Conservation (phyloP, 2,329 filamentous ascomycete species). For the Dactylellina parvicollis region DNA sequence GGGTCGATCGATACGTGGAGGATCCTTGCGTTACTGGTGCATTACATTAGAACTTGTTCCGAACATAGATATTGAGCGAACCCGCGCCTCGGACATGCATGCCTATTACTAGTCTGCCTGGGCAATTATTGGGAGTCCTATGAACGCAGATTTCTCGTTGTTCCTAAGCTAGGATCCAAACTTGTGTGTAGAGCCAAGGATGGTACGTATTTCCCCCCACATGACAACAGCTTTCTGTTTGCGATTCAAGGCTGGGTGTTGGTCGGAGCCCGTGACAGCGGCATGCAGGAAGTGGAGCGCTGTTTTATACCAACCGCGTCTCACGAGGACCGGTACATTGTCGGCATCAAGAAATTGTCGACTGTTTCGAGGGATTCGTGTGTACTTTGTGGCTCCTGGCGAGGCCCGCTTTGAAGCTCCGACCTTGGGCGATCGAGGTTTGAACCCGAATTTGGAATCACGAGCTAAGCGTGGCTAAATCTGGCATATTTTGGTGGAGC, state of each 20-base stretch:
- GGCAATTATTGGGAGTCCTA: background rate
- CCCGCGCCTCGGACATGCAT: background rate
- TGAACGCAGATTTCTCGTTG: background rate
- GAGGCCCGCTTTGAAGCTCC: background rate
- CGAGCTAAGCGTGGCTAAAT: conserved; percentile 33
- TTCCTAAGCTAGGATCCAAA: conserved; percentile 12
- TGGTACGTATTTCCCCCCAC: conserved; percentile 10
- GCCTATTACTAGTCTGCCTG: background rate
- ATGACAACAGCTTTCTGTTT: background rate
- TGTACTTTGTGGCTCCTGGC: background rate
- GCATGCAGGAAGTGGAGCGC: background rate
- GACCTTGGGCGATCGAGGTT: conserved; percentile 5
- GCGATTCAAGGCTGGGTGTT: background rate
- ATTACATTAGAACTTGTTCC: background rate
- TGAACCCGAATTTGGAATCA: conserved; percentile 50
- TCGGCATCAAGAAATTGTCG: background rate
- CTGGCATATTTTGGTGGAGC: conserved; percentile 47
- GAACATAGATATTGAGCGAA: background rate
- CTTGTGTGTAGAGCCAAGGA: background rate
- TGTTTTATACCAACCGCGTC: too few species aligned
- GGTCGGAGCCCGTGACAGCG: background rate
- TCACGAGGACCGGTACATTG: too few species aligned
- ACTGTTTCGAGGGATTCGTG: background rate
- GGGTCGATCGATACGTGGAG: background rate
- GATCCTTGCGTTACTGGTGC: background rate